Conservation (phyloP, 2,329 filamentous ascomycete species). For the Aschersonia sp. region DNA sequence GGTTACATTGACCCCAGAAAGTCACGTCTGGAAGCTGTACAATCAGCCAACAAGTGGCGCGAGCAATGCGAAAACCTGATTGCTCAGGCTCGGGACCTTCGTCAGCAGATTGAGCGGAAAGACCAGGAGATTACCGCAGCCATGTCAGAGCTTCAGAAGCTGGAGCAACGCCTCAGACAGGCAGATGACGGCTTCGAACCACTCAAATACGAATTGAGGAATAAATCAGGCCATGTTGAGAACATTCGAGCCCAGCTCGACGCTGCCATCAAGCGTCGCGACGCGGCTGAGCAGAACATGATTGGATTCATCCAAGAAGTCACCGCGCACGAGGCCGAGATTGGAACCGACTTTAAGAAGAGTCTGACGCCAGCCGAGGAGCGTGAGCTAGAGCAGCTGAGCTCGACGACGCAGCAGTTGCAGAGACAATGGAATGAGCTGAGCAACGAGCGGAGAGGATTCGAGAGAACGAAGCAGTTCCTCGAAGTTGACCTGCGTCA, state of each 20-base stretch:
- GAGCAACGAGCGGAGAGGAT: constrained; percentile 56
- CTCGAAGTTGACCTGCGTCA: constrained; percentile 82
- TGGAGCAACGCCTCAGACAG: constrained; percentile 63
- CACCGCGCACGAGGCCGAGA: constrained; percentile 62
- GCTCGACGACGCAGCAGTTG: constrained; percentile 54
- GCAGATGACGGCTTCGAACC: constrained; percentile 74
- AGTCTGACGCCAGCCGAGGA: constrained; percentile 74
- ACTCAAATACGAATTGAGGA: constrained; percentile 59
- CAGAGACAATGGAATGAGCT: constrained; percentile 64
- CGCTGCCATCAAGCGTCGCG: constrained; percentile 45
- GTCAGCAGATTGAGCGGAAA: constrained; percentile 56
- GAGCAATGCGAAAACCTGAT: constrained; percentile 57
- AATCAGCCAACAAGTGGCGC: constrained; percentile 59
- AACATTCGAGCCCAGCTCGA: constrained; percentile 62
- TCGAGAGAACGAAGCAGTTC: constrained; percentile 68
- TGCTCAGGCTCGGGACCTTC: constrained; percentile 49
- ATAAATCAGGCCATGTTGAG: constrained; percentile 61
- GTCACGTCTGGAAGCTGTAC: constrained; percentile 77
- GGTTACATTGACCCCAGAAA: constrained; percentile 79
- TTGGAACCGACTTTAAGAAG: constrained; percentile 84
- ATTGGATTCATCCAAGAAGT: constrained; percentile 64
- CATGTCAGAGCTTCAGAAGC: constrained; percentile 70
- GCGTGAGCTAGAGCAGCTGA: constrained; percentile 58
- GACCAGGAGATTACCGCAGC: constrained; percentile 82
- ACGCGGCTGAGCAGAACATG: constrained; percentile 60